Base-by-base conservation (phyloP, 2,329 filamentous ascomycete genomes). In the Blastomyces emzantsi region DNA sequence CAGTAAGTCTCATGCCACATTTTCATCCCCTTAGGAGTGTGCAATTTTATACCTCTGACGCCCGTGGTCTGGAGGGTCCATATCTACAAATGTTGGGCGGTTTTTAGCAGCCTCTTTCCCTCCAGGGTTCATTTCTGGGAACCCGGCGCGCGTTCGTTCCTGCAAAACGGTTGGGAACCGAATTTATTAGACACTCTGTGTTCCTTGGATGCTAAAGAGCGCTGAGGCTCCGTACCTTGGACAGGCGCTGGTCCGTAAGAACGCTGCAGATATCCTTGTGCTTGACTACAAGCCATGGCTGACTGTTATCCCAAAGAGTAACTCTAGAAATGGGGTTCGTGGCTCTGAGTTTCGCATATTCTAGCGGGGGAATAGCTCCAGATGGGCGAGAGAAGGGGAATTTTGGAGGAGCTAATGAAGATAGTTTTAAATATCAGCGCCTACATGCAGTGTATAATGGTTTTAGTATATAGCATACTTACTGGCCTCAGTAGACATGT, bases 61-160 rank as follows among this genome's bases (percentile, higher is more conserved):
- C 75, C 78, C 80, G 63, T 82, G 80, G 2, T 76, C 74, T 0
- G 80, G 80, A 3, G 78, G 69, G 64, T 82, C 79, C 78, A 82
- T 81, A 66, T 82, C 79, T 5, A 82, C 80, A 67, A 82, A 82
- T 0, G 79, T 82, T 0, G 80, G 78, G 63, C 76, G 79, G 47
- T 76, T 78, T 66, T 80, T 79, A n/a, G 76, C 79, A 8, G 80
- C 80, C 47, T 73, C 71, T 65, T 79, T 81, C 8, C 79, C 80
- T 15, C 80, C 78, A 11, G 77, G 74, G 61, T 72, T 76, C 60
- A 82, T 74, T 65, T 82, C 80, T 0, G 80, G 80, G 61, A 82
- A 82, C 0, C 80, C 80, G 1, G 75, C 72, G 1, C 78, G 70
- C 19, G 68, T 74, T 6, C 78, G 74, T 64, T 79, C 69, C 76